These are phyloP conservation scores for Alternaria sp. DNA, from an alignment of 2,329 filamentous ascomycete species.

Conservation along the genomic window DNA sequence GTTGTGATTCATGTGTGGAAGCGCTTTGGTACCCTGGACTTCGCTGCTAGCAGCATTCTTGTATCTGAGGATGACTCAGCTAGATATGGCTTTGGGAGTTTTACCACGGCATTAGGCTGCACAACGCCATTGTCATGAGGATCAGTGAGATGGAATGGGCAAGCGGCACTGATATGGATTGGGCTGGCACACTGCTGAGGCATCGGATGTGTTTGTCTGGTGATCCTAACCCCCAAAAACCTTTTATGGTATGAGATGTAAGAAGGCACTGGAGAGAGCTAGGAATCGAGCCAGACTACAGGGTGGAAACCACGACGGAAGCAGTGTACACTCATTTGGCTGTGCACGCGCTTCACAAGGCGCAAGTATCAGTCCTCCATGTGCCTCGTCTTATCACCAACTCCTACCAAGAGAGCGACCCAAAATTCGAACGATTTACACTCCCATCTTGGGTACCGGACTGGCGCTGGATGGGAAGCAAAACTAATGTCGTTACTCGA, in stretches of 20 bases:
- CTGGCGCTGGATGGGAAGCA: neutral
- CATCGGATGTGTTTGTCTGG: neutral
- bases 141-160: neutral
- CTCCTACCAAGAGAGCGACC: neutral
- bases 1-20: slow-evolving; percentile 1
- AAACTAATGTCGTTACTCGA: neutral
- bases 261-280: neutral
- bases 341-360: neutral
- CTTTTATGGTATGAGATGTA: neutral
- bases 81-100: neutral
- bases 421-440: neutral
- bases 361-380: neutral
- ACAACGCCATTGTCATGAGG: neutral
- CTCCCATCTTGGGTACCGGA: neutral
- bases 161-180: neutral
- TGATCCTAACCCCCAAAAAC: neutral
- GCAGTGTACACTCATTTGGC: neutral
- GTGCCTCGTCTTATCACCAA: neutral
- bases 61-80: neutral
- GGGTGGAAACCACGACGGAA: neutral
- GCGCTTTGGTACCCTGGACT: neutral
- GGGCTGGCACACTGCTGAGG: neutral
- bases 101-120: neutral
- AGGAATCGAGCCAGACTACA: neutral
- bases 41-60: neutral